phyloP scores from a whole-genome alignment of 345 rosid genomes.

The Eucalyptus marginata region DNA sequence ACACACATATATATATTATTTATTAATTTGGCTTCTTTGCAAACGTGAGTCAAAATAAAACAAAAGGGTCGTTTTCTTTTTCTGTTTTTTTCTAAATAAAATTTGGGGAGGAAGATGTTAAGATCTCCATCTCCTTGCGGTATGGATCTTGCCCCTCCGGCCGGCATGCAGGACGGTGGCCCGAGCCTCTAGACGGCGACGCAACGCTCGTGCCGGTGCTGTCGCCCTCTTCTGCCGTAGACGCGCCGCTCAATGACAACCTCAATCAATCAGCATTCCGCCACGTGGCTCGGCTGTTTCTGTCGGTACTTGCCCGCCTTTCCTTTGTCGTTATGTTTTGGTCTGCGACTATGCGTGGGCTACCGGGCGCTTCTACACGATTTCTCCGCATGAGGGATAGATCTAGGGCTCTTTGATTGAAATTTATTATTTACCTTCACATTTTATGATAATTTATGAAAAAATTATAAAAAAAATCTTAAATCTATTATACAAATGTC shows the following conservation, averaged over 20 bases:
- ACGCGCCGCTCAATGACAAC: neutral
- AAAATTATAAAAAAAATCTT: too few relatives aligned
- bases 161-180: neutral
- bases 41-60: neutral
- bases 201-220: neutral
- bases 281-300: neutral
- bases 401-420: neutral
- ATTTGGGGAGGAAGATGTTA: neutral
- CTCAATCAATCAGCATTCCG: neutral
- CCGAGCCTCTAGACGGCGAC: neutral
- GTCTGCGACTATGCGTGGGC: neutral
- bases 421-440: neutral
- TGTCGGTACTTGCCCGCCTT: neutral
- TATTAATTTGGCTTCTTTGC: neutral
- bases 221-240: neutral
- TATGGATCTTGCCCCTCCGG: neutral
- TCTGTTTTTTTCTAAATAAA: accelerated
- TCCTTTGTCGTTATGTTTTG: neutral
- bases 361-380: neutral
- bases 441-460: too few relatives aligned
- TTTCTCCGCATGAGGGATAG: neutral
- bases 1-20: neutral
- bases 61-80: neutral
- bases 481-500: too few relatives aligned
- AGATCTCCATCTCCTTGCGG: neutral